A percentile compares a stretch with the other conserved stretches of the same genome.
phyloP scores from a whole-genome alignment of 441 rosid species.

The Sinapis alba region DNA sequence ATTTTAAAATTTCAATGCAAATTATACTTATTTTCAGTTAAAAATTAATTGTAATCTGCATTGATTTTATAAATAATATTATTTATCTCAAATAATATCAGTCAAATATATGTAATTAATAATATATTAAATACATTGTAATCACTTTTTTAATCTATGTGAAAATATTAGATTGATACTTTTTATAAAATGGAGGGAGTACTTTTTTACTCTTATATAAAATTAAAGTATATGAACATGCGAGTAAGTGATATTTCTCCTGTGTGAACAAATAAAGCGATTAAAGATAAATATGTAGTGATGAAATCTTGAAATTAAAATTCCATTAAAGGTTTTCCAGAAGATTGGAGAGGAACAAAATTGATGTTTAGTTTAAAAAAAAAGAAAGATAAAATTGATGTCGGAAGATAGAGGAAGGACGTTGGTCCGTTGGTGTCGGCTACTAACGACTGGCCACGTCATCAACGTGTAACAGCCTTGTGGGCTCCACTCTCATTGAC shows the following conservation, averaged over 20 bases:
- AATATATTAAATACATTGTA: too few relatives aligned
- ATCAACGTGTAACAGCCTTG: slow-evolving; percentile 35
- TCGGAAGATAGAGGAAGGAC: slow-evolving; percentile 30
- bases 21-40: too few relatives aligned
- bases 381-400: background rate
- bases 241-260: background rate
- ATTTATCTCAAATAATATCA: too few relatives aligned
- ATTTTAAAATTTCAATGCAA: too few relatives aligned
- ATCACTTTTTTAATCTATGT: too few relatives aligned
- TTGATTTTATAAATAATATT: too few relatives aligned
- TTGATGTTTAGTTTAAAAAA: background rate
- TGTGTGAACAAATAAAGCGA: background rate
- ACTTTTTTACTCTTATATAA: background rate
- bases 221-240: background rate
- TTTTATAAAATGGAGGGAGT: too few relatives aligned
- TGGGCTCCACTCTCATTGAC: slow-evolving; percentile 31
- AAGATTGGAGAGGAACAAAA: slow-evolving; percentile 18
- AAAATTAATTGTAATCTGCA: too few relatives aligned
- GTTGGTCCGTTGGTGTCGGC: slow-evolving; percentile 54
- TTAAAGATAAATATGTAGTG: background rate
- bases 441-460: slow-evolving; percentile 60
- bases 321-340: background rate
- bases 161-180: too few relatives aligned
- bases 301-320: background rate
- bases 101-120: too few relatives aligned